A percentile compares a stretch with the other conserved stretches of the same genome.
phyloP scores from a whole-genome alignment of 768 basidiomycete genomes.

The Astraeus odoratus region DNA sequence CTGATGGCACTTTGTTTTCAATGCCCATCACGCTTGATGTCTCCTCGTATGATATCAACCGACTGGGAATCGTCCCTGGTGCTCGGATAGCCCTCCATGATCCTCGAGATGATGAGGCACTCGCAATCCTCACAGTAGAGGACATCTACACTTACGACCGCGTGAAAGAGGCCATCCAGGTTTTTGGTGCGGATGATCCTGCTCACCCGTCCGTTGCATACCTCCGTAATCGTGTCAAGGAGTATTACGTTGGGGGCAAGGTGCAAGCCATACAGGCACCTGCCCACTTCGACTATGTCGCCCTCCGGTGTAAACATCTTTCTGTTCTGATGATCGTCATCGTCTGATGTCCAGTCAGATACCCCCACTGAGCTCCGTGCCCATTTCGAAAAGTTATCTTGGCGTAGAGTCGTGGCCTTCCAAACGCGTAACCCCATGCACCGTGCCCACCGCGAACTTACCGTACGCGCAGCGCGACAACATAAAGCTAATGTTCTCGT shows the following conservation, averaged over 20 bases:
- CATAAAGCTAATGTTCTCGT: conserved; percentile 95
- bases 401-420: conserved; percentile 97
- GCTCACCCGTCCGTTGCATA: conserved; percentile 94
- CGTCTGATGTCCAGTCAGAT: conserved; percentile 38
- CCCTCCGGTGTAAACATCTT: conserved; percentile 72
- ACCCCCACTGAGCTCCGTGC: conserved; percentile 93
- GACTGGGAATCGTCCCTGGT: conserved; percentile 62
- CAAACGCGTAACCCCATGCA: conserved; percentile 99
- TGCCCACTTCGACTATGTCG: conserved; percentile 92
- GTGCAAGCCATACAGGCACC: conserved; percentile 90
- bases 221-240: conserved; percentile 77
- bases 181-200: conserved; percentile 91
- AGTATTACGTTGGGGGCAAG: conserved; percentile 89
- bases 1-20: conserved; percentile 82
- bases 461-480: conserved; percentile 92
- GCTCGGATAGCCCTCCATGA: conserved; percentile 79
- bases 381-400: conserved; percentile 94
- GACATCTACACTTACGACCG: conserved; percentile 86
- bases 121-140: conserved; percentile 89
- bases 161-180: conserved; percentile 80
- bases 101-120: conserved; percentile 85
- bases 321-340: background rate
- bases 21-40: conserved; percentile 96
- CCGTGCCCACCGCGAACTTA: conserved; percentile 95
- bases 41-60: conserved; percentile 66